Conservation (phyloP, 768 basidiomycete species). For the Cantharellus anzutake region DNA sequence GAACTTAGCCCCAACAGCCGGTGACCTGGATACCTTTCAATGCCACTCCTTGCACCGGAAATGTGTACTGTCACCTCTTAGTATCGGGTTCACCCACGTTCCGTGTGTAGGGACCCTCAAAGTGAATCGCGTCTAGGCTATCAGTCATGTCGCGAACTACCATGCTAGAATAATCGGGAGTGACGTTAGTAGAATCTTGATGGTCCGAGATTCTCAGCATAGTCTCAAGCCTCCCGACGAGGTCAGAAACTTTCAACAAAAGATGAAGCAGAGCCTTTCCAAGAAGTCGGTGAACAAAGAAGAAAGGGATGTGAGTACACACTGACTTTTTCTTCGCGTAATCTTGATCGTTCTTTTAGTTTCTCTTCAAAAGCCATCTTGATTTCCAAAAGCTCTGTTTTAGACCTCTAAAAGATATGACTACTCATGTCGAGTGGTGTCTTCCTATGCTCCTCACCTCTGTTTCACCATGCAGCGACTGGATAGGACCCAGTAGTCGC, state of each 20-base stretch:
- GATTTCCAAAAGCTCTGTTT: constrained; percentile 33
- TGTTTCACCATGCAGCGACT: constrained; percentile 41
- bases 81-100: too few relatives aligned
- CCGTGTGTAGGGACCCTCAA: too few relatives aligned
- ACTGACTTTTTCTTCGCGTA: constrained; percentile 73
- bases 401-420: constrained; percentile 8
- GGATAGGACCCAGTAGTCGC: constrained; percentile 48
- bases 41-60: neutral
- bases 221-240: constrained; percentile 70
- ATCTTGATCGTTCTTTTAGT: constrained; percentile 45
- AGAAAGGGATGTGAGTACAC: neutral
- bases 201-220: constrained; percentile 53
- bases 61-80: neutral
- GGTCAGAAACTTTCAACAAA: constrained; percentile 83
- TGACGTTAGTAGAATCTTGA: constrained; percentile 20
- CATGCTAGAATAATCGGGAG: constrained; percentile 10
- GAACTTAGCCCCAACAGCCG: constrained; percentile 55
- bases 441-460: constrained; percentile 27
- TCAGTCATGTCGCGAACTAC: constrained; percentile 3
- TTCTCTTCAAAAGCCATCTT: constrained; percentile 64
- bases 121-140: neutral
- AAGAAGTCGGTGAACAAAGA: neutral
- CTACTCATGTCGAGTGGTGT: constrained; percentile 9
- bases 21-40: constrained; percentile 23
- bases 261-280: constrained; percentile 63